phyloP scores from a whole-genome alignment of 805 yeast genomes.

The Torulaspora maleeae region DNA sequence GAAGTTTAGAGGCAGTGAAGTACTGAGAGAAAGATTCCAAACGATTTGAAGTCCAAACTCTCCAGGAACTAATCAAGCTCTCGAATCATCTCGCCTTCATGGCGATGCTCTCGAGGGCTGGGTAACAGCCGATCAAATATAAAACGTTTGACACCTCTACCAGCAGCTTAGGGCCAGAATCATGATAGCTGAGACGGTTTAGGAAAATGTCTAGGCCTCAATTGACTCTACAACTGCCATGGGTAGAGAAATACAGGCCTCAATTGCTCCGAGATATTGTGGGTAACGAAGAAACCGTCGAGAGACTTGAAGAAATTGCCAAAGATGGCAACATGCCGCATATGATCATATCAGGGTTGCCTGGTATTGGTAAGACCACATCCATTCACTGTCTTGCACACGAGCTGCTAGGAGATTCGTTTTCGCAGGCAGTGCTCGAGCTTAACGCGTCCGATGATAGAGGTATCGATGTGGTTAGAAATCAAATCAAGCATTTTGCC shows the following conservation, averaged over 20 bases:
- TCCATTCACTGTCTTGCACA: constrained; percentile 85
- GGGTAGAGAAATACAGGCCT: constrained; percentile 98
- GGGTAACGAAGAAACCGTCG: constrained; percentile 88
- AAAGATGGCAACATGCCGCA: constrained; percentile 96
- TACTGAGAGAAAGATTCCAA: too few species aligned
- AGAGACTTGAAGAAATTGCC: constrained; percentile 77
- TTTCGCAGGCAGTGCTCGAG: constrained; percentile 81
- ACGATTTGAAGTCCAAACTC: too few species aligned
- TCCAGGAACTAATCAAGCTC: too few species aligned
- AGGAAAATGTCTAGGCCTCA: constrained; percentile 11
- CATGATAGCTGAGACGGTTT: neutral
- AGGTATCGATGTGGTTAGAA: constrained; percentile 95
- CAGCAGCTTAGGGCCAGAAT: neutral
- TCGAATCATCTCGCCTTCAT: too few species aligned
- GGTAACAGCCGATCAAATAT: neutral
- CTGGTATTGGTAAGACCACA: constrained; percentile 97
- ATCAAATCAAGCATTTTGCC: constrained; percentile 91
- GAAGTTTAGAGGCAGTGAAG: too few species aligned
- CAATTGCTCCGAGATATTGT: constrained; percentile 73
- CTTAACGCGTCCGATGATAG: constrained; percentile 95
- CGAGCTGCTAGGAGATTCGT: constrained; percentile 69
- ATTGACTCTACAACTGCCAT: constrained; percentile 35
- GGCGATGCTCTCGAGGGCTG: neutral
- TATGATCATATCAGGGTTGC: constrained; percentile 89
- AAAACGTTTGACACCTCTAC: neutral